These are phyloP conservation scores for Cyclocybe cylindracea DNA, from an alignment of 768 basidiomycete genomes.

Conservation along the genomic window DNA sequence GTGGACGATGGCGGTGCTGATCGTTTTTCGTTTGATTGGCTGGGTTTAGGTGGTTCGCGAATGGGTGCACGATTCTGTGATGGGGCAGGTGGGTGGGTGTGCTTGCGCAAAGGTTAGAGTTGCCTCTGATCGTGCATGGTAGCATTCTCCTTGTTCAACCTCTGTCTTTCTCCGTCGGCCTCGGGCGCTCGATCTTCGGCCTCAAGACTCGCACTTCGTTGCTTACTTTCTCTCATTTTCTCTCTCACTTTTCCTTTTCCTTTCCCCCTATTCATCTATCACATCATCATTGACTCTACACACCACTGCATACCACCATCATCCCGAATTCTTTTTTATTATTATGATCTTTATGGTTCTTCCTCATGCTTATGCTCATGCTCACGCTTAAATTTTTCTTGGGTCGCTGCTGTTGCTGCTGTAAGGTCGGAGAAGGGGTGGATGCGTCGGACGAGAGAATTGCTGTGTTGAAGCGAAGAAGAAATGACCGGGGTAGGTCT, in stretches of 20 bases:
- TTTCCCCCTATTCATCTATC: not conserved
- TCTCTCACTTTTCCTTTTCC: not conserved
- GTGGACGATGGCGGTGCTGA: slow-evolving; percentile 28
- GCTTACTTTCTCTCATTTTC: not conserved
- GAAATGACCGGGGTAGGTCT: too few relatives aligned
- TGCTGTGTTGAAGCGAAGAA: too few relatives aligned
- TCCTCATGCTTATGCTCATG: too few relatives aligned
- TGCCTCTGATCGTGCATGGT: not conserved
- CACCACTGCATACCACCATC: too few relatives aligned
- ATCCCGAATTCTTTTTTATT: too few relatives aligned
- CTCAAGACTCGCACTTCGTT: not conserved
- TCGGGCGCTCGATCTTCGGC: not conserved
- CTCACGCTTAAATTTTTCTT: too few relatives aligned
- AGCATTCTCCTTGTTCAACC: not conserved
- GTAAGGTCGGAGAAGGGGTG: too few relatives aligned
- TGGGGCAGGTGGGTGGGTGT: not conserved
- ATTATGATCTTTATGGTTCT: too few relatives aligned
- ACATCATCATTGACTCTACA: not conserved
- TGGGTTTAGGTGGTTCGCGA: slow-evolving; percentile 71
- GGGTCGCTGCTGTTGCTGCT: too few relatives aligned
- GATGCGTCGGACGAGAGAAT: too few relatives aligned
- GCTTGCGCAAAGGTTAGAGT: too few relatives aligned
- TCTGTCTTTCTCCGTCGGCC: not conserved
- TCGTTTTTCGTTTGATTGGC: slow-evolving; percentile 30
- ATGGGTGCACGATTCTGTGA: slow-evolving; percentile 60